Conservation (phyloP, 768 basidiomycete species). For the Trametopsis cervina region DNA sequence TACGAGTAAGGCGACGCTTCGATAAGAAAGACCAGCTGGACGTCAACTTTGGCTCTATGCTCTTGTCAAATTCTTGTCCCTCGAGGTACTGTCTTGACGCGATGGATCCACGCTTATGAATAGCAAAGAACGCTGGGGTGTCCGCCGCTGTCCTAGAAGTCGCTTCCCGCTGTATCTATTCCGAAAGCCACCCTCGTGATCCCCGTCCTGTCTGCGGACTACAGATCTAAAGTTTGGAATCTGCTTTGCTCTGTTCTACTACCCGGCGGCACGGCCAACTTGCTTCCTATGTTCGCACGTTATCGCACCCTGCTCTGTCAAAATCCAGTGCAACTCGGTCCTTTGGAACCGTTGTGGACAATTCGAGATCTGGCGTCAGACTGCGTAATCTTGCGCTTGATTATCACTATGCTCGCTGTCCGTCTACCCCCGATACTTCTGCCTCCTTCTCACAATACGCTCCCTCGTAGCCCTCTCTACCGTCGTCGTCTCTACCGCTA, state of each 20-base stretch:
- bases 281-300: conserved; percentile 12
- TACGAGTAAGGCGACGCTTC: too few relatives aligned
- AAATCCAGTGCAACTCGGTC: neutral
- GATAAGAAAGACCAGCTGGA: too few relatives aligned
- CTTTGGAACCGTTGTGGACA: neutral
- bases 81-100: too few relatives aligned
- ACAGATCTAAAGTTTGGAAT: conserved; percentile 9
- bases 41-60: neutral
- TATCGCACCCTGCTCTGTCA: conserved; percentile 4
- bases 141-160: neutral
- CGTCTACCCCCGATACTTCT: too few relatives aligned
- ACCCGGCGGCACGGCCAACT: conserved; percentile 7
- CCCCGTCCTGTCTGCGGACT: neutral
- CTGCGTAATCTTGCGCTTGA: too few relatives aligned
- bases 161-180: neutral
- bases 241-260: conserved; percentile 4
- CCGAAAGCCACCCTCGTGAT: conserved; percentile 8
- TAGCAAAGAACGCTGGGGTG: neutral
- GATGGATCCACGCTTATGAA: too few relatives aligned
- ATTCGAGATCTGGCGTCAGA: neutral
- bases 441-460: too few relatives aligned
- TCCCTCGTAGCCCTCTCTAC: too few relatives aligned
- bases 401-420: too few relatives aligned
- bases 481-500: too few relatives aligned
- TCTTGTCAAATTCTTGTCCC: neutral